phyloP scores from a whole-genome alignment of 2,329 filamentous ascomycete species.

The Amesomyces nigricolor region DNA sequence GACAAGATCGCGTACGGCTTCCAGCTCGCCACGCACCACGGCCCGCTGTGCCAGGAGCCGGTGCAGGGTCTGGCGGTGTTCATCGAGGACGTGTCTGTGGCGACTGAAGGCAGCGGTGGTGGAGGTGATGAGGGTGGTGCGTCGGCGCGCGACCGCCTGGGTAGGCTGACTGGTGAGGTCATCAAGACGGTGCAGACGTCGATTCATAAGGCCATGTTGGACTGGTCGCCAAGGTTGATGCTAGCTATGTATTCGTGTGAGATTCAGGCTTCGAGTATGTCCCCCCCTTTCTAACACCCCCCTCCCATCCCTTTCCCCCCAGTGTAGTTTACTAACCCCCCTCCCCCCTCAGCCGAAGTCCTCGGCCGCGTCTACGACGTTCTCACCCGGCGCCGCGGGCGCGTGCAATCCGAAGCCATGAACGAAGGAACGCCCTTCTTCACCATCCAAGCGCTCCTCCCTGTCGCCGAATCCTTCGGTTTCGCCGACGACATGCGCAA shows the following conservation, averaged over 20 bases:
- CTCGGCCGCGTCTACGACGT: slow-evolving; percentile 93
- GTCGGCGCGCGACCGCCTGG: slow-evolving; percentile 60
- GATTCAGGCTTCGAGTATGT: slow-evolving; percentile 84
- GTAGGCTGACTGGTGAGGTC: slow-evolving; percentile 83
- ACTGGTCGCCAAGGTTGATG: slow-evolving; percentile 93
- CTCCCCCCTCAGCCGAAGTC: slow-evolving; percentile 63
- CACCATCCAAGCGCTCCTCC: slow-evolving; percentile 81
- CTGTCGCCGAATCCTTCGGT: slow-evolving; percentile 91
- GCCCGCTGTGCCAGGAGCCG: slow-evolving; percentile 86
- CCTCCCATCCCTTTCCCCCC: background rate
- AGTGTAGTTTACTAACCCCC: background rate
- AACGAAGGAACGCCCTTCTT: slow-evolving; percentile 96
- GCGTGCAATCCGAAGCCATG: slow-evolving; percentile 83
- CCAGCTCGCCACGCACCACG: slow-evolving; percentile 83
- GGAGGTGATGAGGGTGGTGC: slow-evolving; percentile 30
- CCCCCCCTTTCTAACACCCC: background rate
- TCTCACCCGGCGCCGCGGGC: slow-evolving; percentile 87
- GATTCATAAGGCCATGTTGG: slow-evolving; percentile 81
- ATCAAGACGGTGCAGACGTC: slow-evolving; percentile 82
- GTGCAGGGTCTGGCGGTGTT: slow-evolving; percentile 90
- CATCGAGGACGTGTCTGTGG: slow-evolving; percentile 69
- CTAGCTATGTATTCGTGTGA: slow-evolving; percentile 98
- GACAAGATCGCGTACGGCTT: slow-evolving; percentile 94
- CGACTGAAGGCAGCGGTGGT: slow-evolving; percentile 38
- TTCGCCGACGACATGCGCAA: slow-evolving; percentile 97